Evolutionary conservation across 148 eudicot genomes (phyloP).

Genomic region (Mesembryanthemum crystallinum): DNA sequence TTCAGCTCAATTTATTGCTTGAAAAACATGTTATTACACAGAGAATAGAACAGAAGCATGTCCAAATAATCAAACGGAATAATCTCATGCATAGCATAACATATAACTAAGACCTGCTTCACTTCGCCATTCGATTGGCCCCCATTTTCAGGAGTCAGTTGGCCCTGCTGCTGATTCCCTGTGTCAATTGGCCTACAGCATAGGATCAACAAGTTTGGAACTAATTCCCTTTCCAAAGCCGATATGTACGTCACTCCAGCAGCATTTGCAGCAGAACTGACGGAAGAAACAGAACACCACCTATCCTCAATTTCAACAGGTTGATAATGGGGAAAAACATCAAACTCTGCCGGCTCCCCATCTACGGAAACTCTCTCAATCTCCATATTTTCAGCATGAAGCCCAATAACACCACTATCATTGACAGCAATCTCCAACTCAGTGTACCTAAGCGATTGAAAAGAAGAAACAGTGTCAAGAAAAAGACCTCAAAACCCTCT

Average conservation of each 20-base stretch:
- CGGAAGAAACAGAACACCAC: constrained; percentile 96
- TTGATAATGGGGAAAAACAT: constrained; percentile 81
- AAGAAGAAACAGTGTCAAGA: constrained; percentile 20
- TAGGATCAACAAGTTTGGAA: constrained; percentile 90
- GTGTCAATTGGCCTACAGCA: constrained; percentile 53
- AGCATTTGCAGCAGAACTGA: constrained; percentile 90
- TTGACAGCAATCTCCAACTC: constrained; percentile 80
- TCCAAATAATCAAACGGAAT: neutral
- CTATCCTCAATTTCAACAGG: constrained; percentile 73
- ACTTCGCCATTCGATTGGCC: constrained; percentile 46
- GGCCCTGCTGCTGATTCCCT: constrained; percentile 38
- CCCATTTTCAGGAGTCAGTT: constrained; percentile 48
- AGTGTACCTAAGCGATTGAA: constrained; percentile 56
- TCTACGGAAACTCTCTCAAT: constrained; percentile 86
- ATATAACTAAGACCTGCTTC: constrained; percentile 57
- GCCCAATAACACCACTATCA: constrained; percentile 80
- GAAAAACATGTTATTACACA: neutral
- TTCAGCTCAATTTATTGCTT: neutral
- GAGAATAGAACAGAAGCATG: neutral
- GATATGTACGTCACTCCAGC: constrained; percentile 88
- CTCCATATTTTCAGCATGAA: constrained; percentile 93
- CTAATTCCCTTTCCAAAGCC: constrained; percentile 78
- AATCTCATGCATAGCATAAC: constrained; percentile 3
- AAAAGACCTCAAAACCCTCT: neutral
- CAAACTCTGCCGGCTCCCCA: constrained; percentile 79